A percentile compares a stretch with the other conserved stretches of the same genome.
Evolutionary conservation across 805 yeast genomes (phyloP).

Genomic region (Saccharomycodes ludwigii): DNA sequence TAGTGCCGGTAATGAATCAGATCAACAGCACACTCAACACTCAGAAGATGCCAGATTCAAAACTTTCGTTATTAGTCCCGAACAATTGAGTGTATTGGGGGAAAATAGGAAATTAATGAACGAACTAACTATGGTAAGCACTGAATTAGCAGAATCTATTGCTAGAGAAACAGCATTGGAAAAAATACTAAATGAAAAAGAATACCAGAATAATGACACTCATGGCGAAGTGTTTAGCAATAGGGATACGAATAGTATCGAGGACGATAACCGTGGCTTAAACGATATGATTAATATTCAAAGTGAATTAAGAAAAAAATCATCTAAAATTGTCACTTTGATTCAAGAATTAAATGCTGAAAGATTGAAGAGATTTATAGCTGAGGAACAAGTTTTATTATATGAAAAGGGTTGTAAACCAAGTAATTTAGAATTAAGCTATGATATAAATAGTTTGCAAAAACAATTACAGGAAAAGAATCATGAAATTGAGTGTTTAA

Average conservation of each 20-base stretch:
- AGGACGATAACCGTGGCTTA: background rate
- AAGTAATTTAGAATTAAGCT: conserved; percentile 40
- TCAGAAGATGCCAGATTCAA: conserved; percentile 6
- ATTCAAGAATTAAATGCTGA: conserved; percentile 51
- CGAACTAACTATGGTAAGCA: conserved; percentile 57
- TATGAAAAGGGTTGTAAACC: conserved; percentile 42
- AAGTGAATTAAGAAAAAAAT: conserved; percentile 25
- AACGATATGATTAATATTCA: conserved; percentile 16
- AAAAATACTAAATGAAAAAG: conserved; percentile 21
- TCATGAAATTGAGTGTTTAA: conserved; percentile 32
- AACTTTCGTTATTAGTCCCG: conserved; percentile 36
- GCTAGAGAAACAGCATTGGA: conserved; percentile 57
- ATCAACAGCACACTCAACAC: background rate
- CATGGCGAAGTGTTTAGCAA: background rate
- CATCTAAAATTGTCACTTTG: conserved; percentile 36
- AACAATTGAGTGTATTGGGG: conserved; percentile 49
- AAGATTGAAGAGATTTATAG: conserved; percentile 49
- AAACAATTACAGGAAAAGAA: conserved; percentile 35
- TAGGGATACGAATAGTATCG: background rate
- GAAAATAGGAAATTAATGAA: conserved; percentile 46
- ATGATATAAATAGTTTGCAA: conserved; percentile 42
- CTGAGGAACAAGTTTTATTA: conserved; percentile 57
- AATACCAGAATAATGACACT: conserved; percentile 2
- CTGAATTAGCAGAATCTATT: conserved; percentile 62
- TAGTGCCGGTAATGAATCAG: conserved; percentile 1